A percentile compares a stretch with the other conserved stretches of the same genome.
Evolutionary conservation across 2,329 filamentous ascomycete genomes (phyloP).

Genomic region (Moelleriella libera): DNA sequence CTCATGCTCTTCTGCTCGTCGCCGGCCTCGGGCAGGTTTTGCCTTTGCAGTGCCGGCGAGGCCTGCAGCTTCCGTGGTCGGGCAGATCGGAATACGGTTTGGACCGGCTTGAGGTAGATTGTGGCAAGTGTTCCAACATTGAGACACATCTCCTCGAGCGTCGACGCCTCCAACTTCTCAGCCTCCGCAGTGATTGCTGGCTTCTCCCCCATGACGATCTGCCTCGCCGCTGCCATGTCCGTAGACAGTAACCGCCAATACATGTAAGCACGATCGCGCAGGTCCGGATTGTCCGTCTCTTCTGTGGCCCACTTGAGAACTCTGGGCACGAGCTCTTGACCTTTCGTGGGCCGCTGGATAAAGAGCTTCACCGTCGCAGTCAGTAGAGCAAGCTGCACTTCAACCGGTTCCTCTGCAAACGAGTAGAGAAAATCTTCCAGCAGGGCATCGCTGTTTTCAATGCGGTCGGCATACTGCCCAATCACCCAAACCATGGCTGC

Average conservation of each 20-base stretch:
- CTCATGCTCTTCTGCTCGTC: conserved; percentile 48
- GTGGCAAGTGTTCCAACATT: conserved; percentile 93
- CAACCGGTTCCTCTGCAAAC: conserved; percentile 86
- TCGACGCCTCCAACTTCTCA: conserved; percentile 80
- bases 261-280: conserved; percentile 95
- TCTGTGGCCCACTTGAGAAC: conserved; percentile 98
- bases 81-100: conserved; percentile 88
- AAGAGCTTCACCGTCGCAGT: conserved; percentile 97
- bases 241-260: conserved; percentile 96
- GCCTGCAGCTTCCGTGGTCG: conserved; percentile 67
- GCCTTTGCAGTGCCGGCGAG: conserved; percentile 72
- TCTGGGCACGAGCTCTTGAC: conserved; percentile 81
- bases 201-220: conserved; percentile 94
- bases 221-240: conserved; percentile 73
- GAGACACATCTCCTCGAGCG: conserved; percentile 92
- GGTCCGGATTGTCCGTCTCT: conserved; percentile 96
- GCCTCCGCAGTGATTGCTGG: conserved; percentile 92
- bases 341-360: conserved; percentile 90
- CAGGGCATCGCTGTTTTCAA: conserved; percentile 89
- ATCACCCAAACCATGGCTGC: conserved; percentile 99
- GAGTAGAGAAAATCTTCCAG: conserved; percentile 91
- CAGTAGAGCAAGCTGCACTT: conserved; percentile 86
- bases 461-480: conserved; percentile 91
- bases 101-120: conserved; percentile 94
- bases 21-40: conserved; percentile 37